A percentile compares a stretch with the other conserved stretches of the same genome.
phyloP scores from a whole-genome alignment of 495 filamentous ascomycete genomes.

The Pyrenopolyporus hunteri region DNA sequence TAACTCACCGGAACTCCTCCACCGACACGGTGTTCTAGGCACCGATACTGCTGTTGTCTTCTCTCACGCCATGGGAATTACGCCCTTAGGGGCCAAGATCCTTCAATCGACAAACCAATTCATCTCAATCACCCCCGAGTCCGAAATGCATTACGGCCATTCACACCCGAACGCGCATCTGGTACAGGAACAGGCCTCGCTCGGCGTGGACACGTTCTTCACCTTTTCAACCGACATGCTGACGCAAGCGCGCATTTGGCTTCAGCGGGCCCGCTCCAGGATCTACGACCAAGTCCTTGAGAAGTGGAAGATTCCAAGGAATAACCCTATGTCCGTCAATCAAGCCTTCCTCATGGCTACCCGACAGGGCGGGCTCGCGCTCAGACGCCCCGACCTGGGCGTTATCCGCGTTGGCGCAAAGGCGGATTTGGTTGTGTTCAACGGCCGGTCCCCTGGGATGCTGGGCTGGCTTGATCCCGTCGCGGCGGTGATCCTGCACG shows the following conservation, averaged over 20 bases:
- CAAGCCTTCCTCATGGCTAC: slow-evolving; percentile 60
- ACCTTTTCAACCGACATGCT: slow-evolving; percentile 46
- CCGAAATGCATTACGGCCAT: slow-evolving; percentile 48
- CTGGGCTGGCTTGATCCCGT: slow-evolving; percentile 58
- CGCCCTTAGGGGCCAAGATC: slow-evolving; percentile 32
- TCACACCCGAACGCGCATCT: slow-evolving; percentile 40
- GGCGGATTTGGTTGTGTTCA: slow-evolving; percentile 59
- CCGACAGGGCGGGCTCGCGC: slow-evolving; percentile 51
- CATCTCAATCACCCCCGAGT: slow-evolving; percentile 51
- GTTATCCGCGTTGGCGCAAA: slow-evolving; percentile 52
- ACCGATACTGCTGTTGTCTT: slow-evolving; percentile 49
- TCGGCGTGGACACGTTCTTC: slow-evolving; percentile 47
- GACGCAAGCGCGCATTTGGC: slow-evolving; percentile 48
- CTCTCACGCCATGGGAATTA: slow-evolving; percentile 47
- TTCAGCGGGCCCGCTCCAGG: slow-evolving; percentile 43
- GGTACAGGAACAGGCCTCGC: slow-evolving; percentile 43
- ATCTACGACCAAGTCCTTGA: slow-evolving; percentile 45
- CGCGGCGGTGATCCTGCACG: slow-evolving; percentile 58
- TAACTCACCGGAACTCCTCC: slow-evolving; percentile 45
- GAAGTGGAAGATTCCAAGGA: slow-evolving; percentile 45
- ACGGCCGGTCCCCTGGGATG: slow-evolving; percentile 52
- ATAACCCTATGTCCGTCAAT: slow-evolving; percentile 52
- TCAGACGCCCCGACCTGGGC: slow-evolving; percentile 54
- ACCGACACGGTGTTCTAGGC: slow-evolving; percentile 42
- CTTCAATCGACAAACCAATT: slow-evolving; percentile 45